A percentile compares a stretch with the other conserved stretches of the same genome.
phyloP scores from a whole-genome alignment of 495 filamentous ascomycete genomes.

The Talaromyces wortmannii region DNA sequence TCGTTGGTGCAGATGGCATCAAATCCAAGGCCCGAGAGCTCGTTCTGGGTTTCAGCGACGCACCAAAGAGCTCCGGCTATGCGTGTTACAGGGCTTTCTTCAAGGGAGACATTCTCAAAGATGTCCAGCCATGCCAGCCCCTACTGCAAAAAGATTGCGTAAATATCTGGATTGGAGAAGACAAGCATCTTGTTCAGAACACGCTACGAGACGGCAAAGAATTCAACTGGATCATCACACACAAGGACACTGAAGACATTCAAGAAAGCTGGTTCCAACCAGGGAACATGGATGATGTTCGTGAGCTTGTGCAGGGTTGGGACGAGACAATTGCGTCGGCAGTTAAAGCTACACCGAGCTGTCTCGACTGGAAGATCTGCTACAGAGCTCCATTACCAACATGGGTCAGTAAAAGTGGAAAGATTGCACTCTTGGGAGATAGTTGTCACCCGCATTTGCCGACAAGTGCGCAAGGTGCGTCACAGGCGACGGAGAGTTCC shows the following conservation, averaged over 20 bases:
- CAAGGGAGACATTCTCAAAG: conserved; percentile 28
- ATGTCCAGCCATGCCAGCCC: conserved; percentile 35
- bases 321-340: conserved; percentile 38
- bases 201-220: conserved; percentile 1
- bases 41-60: conserved; percentile 38
- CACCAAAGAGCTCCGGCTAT: conserved; percentile 40
- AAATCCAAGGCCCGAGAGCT: conserved; percentile 36
- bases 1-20: conserved; percentile 40
- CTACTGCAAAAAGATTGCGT: conserved; percentile 41
- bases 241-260: conserved; percentile 20
- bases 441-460: conserved; percentile 42
- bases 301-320: conserved; percentile 20
- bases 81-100: conserved; percentile 43
- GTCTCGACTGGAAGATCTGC: conserved; percentile 21
- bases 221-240: conserved; percentile 2
- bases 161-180: conserved; percentile 42
- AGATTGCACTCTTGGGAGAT: conserved; percentile 39
- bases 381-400: conserved; percentile 10
- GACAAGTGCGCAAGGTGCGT: conserved; percentile 41
- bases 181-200: conserved; percentile 27
- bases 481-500: conserved; percentile 42
- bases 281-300: conserved; percentile 40
- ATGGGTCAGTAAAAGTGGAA: conserved; percentile 38
- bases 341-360: conserved; percentile 38
- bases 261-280: conserved; percentile 44